Conservation (phyloP, 805 yeast species). For the Grigorovia humatica region DNA sequence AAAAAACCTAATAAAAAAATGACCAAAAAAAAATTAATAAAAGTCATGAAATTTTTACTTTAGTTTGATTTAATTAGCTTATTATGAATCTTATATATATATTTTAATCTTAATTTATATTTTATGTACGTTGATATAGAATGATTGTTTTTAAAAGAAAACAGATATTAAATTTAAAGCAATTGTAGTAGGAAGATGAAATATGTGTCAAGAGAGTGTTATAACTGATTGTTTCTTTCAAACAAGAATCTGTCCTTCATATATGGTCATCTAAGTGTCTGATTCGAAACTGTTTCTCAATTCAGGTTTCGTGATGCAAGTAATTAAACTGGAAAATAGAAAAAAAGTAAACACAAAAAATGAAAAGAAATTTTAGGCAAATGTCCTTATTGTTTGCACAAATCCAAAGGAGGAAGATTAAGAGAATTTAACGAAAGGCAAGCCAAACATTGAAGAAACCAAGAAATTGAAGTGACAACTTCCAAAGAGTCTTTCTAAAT, state of each 20-base stretch:
- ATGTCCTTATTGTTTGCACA: no score
- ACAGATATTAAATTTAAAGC: not conserved
- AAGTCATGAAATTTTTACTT: not conserved
- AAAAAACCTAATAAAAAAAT: not conserved
- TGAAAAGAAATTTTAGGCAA: not conserved
- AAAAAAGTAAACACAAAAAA: not conserved
- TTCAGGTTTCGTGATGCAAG: no score
- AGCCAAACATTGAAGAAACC: not conserved
- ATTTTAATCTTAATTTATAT: constrained; percentile 1
- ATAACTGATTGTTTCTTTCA: not conserved
- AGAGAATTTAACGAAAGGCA: no score
- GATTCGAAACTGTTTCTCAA: no score
- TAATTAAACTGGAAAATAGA: no score
- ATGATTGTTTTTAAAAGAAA: constrained; percentile 1
- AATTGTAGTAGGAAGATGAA: not conserved
- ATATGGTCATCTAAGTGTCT: no score
- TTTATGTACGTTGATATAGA: constrained; percentile 5
- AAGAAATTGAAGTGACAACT: not conserved
- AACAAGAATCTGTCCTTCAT: no score
- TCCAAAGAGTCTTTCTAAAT: not conserved
- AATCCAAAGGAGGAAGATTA: no score
- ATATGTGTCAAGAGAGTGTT: not conserved
- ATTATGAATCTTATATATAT: not conserved
- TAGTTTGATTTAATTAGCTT: not conserved
- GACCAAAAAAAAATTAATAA: not conserved